These are phyloP conservation scores for Rhodomyrtus tomentosa DNA, from an alignment of 345 rosid species.

Conservation along the genomic window DNA sequence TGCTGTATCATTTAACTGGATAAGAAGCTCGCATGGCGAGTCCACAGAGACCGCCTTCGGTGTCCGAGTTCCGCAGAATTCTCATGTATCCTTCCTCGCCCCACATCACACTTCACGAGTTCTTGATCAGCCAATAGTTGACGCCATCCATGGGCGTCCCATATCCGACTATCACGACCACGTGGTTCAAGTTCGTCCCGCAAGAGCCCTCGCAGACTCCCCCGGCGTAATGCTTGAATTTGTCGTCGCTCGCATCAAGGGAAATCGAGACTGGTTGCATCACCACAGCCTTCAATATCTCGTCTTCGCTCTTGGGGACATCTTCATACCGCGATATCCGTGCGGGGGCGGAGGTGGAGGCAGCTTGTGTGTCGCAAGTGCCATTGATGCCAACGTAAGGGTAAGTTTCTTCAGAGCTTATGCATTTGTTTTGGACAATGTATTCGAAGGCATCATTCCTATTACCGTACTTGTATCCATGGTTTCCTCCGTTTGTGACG, in stretches of 20 bases:
- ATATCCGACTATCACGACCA: conserved; percentile 33
- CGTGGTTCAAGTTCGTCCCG: conserved; percentile 21
- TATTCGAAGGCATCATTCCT: too few species aligned
- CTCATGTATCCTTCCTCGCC: conserved; percentile 44
- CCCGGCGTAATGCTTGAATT: conserved; percentile 12
- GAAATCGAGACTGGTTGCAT: conserved; percentile 50
- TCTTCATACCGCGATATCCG: conserved; percentile 29
- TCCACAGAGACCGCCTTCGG: conserved; percentile 29
- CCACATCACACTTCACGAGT: conserved; percentile 44
- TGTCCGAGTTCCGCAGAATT: conserved; percentile 22
- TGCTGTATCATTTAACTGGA: conserved; percentile 9
- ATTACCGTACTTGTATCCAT: too few species aligned
- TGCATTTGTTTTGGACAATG: too few species aligned
- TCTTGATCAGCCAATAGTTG: conserved; percentile 39
- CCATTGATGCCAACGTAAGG: background rate
- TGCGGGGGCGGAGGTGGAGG: background rate
- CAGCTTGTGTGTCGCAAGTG: conserved; percentile 4
- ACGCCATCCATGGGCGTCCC: conserved; percentile 16
- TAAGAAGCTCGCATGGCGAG: conserved; percentile 26
- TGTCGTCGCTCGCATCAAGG: conserved; percentile 6
- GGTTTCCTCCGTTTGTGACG: too few species aligned
- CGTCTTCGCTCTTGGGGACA: conserved; percentile 34
- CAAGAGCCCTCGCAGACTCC: conserved; percentile 30
- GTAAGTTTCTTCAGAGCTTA: too few species aligned
- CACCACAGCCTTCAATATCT: conserved; percentile 34